These are phyloP conservation scores for Blumeria graminis DNA, from an alignment of 2,329 filamentous ascomycete genomes.

Conservation along the genomic window DNA sequence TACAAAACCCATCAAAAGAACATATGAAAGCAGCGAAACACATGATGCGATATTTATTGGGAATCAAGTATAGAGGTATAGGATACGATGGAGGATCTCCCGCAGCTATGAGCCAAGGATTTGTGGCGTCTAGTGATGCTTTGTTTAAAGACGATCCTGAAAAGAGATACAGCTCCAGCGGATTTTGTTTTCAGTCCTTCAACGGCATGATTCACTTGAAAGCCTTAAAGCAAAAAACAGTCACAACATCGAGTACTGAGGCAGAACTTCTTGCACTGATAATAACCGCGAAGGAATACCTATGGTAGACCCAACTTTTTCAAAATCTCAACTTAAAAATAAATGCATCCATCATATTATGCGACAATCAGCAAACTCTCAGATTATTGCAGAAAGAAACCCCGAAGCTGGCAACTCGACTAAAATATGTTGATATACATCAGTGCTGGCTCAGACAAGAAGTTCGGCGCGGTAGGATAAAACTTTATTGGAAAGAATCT, in stretches of 20 bases:
- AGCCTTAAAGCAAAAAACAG: neutral
- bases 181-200: neutral
- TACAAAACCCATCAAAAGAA: neutral
- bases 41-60: neutral
- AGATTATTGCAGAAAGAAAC: no score
- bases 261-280: neutral
- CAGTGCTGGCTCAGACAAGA: no score
- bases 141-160: neutral
- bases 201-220: neutral
- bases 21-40: neutral
- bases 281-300: neutral
- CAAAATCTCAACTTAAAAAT: slow-evolving; percentile 1
- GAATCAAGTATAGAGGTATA: neutral
- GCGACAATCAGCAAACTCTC: neutral
- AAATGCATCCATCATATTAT: neutral
- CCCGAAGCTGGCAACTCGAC: no score
- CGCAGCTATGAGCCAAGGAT: neutral
- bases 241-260: neutral
- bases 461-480: no score
- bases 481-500: no score
- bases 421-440: no score
- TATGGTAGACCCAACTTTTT: neutral
- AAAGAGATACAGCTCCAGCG: neutral
- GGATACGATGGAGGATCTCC: neutral
- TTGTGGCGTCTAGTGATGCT: neutral